phyloP scores from a whole-genome alignment of 805 yeast species.

The Ogataea trehaloabstinens region DNA sequence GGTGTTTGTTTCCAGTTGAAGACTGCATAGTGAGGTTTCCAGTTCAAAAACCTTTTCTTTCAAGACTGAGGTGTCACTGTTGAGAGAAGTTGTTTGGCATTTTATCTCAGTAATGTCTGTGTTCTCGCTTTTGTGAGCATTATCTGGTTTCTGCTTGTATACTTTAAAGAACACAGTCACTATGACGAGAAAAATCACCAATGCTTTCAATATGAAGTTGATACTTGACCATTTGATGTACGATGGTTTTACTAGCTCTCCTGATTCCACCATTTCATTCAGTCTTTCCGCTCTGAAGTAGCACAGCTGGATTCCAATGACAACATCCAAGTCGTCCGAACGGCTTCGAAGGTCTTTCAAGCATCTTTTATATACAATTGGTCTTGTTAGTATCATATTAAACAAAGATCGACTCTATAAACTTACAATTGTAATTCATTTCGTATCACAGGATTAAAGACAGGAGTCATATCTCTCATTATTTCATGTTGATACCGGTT shows the following conservation, averaged over 20 bases:
- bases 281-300: slow-evolving; percentile 14
- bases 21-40: slow-evolving; percentile 16
- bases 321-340: slow-evolving; percentile 8
- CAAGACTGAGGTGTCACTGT: slow-evolving; percentile 12
- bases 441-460: slow-evolving; percentile 13
- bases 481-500: slow-evolving; percentile 11
- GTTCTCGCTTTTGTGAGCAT: background rate
- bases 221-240: background rate
- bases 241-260: background rate
- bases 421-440: slow-evolving; percentile 11
- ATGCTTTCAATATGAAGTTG: background rate
- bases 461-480: slow-evolving; percentile 9
- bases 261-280: slow-evolving; percentile 7
- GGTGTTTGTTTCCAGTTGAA: slow-evolving; percentile 15
- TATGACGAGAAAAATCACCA: background rate
- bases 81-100: background rate
- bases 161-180: background rate
- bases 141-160: background rate
- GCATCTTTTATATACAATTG: no score
- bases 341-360: slow-evolving; percentile 7
- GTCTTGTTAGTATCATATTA: background rate
- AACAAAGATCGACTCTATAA: no score
- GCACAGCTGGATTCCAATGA: slow-evolving; percentile 18
- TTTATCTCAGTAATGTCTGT: background rate
- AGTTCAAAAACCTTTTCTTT: slow-evolving; percentile 17